phyloP scores from a whole-genome alignment of 83 land plant species.

The Isoetes engelmannii region DNA sequence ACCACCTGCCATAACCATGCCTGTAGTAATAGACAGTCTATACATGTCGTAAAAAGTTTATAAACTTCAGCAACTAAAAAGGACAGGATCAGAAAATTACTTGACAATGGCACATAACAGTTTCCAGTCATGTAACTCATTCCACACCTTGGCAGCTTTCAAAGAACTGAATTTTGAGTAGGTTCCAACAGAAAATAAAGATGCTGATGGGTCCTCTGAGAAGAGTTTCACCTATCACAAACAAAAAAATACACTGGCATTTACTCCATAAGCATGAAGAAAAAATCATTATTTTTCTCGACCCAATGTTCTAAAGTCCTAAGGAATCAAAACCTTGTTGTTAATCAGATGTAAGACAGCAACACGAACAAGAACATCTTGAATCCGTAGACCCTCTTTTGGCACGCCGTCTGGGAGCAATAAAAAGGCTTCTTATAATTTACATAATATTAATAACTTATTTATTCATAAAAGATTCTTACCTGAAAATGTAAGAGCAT shows the following conservation, averaged over 20 bases:
- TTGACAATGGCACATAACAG: conserved; percentile 73
- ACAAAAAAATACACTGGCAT: not conserved
- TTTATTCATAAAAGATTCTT: not conserved
- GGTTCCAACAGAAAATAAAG: conserved; percentile 53
- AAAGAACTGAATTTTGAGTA: conserved; percentile 42
- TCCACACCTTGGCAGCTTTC: conserved; percentile 65
- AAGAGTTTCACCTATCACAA: conserved; percentile 47
- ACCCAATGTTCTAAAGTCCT: not conserved
- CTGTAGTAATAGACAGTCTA: conserved; percentile 35
- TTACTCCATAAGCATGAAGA: too few species aligned
- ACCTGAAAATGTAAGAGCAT: conserved; percentile 72
- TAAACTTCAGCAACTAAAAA: not conserved
- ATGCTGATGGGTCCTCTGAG: conserved; percentile 34
- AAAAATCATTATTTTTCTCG: not conserved
- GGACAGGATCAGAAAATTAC: conserved; percentile 33
- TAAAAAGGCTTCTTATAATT: not conserved
- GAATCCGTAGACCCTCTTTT: conserved; percentile 83
- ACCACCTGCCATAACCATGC: conserved; percentile 98
- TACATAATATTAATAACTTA: not conserved
- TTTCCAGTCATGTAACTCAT: conserved; percentile 63
- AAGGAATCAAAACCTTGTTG: conserved; percentile 49
- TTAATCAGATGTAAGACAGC: conserved; percentile 55
- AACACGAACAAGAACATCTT: conserved; percentile 81
- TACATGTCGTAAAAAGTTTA: not conserved
- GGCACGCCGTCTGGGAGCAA: conserved; percentile 80